These are phyloP conservation scores for Coniochaeta sp. DNA, from an alignment of 2,329 filamentous ascomycete genomes.

Conservation along the genomic window DNA sequence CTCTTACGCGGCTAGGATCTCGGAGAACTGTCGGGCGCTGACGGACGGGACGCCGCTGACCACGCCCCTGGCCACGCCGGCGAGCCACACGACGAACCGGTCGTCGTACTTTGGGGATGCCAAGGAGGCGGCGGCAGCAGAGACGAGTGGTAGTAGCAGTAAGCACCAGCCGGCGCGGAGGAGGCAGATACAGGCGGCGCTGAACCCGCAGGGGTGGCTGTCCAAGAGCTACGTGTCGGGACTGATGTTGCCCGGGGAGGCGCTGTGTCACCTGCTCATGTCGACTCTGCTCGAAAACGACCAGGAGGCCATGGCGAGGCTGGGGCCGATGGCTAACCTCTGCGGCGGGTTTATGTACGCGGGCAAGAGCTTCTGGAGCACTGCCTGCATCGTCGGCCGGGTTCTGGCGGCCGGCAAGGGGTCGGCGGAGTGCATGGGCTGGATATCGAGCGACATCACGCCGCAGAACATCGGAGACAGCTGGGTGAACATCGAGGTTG, in stretches of 20 bases:
- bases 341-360: slow-evolving; percentile 58
- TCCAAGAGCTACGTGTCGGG: slow-evolving; percentile 63
- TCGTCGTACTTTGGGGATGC: slow-evolving; percentile 39
- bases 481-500: slow-evolving; percentile 52
- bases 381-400: slow-evolving; percentile 56
- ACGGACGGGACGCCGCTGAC: slow-evolving; percentile 34
- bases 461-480: slow-evolving; percentile 45
- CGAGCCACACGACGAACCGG: slow-evolving; percentile 26
- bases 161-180: slow-evolving; percentile 32
- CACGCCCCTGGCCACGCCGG: slow-evolving; percentile 27
- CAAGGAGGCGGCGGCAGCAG: slow-evolving; percentile 9
- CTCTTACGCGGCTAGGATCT: slow-evolving; percentile 39
- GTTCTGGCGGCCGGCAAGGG: slow-evolving; percentile 57
- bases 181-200: slow-evolving; percentile 47
- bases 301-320: slow-evolving; percentile 45
- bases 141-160: too few species aligned
- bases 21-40: slow-evolving; percentile 37
- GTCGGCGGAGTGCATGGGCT: slow-evolving; percentile 60
- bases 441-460: slow-evolving; percentile 55
- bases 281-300: slow-evolving; percentile 60
- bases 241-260: slow-evolving; percentile 57
- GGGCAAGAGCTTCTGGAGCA: slow-evolving; percentile 64
- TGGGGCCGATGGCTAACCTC: slow-evolving; percentile 56
- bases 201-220: slow-evolving; percentile 57
- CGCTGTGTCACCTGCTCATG: slow-evolving; percentile 57